Base-by-base conservation (phyloP, 2,329 filamentous ascomycete genomes). In the Fusarium cyanostomum region DNA sequence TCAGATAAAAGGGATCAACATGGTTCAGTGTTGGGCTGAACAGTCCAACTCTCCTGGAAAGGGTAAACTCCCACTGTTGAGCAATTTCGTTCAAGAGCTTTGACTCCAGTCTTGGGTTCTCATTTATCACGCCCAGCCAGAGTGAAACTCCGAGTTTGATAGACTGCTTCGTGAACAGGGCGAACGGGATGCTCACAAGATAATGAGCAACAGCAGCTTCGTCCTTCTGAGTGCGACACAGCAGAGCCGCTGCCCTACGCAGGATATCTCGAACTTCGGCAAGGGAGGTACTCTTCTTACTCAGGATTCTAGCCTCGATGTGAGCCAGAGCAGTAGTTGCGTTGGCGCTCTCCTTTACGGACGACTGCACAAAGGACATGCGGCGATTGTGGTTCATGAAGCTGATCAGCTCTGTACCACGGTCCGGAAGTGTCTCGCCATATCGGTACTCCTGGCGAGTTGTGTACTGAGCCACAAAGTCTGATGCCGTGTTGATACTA, bases 381-480 rank as follows among this genome's bases (percentile, higher is more conserved):
- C 82, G 79, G 44, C 81, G 80, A 62, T 83, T 83, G 45, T 84
- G 73, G 13, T 82, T 82, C 81, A 88, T 84, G 56, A 85, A 83
- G 41, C 82, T 84, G 46, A 90, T 78, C 79, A 90, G 85, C 71
- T 90, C 87, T 57, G 84, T 82, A 57, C 89, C 87, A 59, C 89
- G 86, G 56, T 90, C 88, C 2, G 89, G 87, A 33, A 91, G 79
- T 3, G 87, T 85, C 73, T 97, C 92, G 10, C 92, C 88, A 72
- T 94, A 94, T 54, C 94, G 89, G 75, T 99, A 99, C 72, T 97
- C 94, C 74, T 99, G 96, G 33, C 95, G 90, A 24, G 93, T 96
- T 4, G 94, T 98, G 74, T 99, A 99, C 73, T 99, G 94, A 2
- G 95, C 93, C 72, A 99, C 88, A 70, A 99, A 97, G 74, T 98